Evolutionary conservation across 768 basidiomycete species (phyloP).

Genomic region (Mycena albidolilacea): DNA sequence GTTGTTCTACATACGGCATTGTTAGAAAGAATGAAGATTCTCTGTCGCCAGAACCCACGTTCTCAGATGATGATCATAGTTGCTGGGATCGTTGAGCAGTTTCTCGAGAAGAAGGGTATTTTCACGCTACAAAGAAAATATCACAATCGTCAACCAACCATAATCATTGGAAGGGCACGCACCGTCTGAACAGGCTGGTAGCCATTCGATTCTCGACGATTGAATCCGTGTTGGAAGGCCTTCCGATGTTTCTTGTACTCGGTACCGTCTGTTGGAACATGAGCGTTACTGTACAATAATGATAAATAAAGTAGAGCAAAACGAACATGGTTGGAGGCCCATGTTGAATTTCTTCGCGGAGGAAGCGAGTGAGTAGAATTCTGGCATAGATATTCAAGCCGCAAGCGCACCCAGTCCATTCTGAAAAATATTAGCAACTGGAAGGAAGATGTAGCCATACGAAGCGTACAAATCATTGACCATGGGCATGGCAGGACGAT

Average conservation of each 20-base stretch:
- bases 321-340: slow-evolving; percentile 36
- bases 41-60: slow-evolving; percentile 7
- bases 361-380: neutral
- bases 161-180: neutral
- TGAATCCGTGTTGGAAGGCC: slow-evolving; percentile 36
- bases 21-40: neutral
- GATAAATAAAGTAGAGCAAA: neutral
- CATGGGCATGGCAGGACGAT: slow-evolving; percentile 46
- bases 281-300: neutral
- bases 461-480: slow-evolving; percentile 36
- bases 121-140: slow-evolving; percentile 21
- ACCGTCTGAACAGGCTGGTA: slow-evolving; percentile 38
- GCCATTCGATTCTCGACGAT: slow-evolving; percentile 33
- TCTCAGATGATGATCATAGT: slow-evolving; percentile 34
- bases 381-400: neutral
- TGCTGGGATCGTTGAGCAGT: slow-evolving; percentile 24
- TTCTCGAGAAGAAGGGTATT: slow-evolving; percentile 35
- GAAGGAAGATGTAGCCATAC: neutral
- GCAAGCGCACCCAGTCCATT: slow-evolving; percentile 27
- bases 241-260: slow-evolving; percentile 38
- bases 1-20: slow-evolving; percentile 23
- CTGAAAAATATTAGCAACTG: neutral
- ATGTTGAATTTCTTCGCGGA: slow-evolving; percentile 35
- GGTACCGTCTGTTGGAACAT: slow-evolving; percentile 4
- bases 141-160: neutral